Conservation (phyloP, 768 basidiomycete genomes). For the Cystofilobasidium ferigula region DNA sequence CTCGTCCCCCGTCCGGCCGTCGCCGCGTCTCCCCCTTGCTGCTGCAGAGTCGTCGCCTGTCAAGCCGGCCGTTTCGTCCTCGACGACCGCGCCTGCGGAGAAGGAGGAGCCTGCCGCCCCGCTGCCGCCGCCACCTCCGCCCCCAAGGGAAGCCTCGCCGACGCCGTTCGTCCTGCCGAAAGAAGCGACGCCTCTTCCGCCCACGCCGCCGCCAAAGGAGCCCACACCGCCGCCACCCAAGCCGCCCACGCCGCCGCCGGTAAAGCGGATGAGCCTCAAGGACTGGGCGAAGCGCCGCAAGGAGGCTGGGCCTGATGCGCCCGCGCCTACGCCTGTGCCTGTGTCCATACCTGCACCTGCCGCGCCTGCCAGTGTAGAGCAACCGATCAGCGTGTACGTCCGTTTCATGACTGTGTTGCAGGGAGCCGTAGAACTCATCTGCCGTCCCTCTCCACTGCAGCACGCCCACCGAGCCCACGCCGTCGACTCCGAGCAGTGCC, state of each 20-base stretch:
- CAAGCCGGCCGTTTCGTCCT: neutral
- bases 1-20: neutral
- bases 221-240: conserved; percentile 12
- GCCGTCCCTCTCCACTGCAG: too few relatives aligned
- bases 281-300: conserved; percentile 25
- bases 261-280: conserved; percentile 23
- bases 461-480: too few relatives aligned
- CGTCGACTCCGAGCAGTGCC: too few relatives aligned
- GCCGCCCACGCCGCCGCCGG: conserved; percentile 17
- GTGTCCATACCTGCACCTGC: neutral
- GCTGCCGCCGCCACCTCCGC: neutral
- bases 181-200: too few relatives aligned
- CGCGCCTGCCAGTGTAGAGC: neutral
- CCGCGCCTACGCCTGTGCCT: neutral
- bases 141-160: conserved; percentile 1
- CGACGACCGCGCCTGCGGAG: neutral
- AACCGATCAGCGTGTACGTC: too few relatives aligned
- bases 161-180: neutral
- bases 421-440: too few relatives aligned
- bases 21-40: neutral
- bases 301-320: conserved; percentile 7
- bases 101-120: neutral
- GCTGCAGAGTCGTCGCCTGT: neutral
- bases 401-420: too few relatives aligned
- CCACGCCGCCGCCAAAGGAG: neutral